Percentiles rank a stretch among this genome's conserved stretches.
Conservation (phyloP, 148 eudicot species). For the Euryodendron excelsum region DNA sequence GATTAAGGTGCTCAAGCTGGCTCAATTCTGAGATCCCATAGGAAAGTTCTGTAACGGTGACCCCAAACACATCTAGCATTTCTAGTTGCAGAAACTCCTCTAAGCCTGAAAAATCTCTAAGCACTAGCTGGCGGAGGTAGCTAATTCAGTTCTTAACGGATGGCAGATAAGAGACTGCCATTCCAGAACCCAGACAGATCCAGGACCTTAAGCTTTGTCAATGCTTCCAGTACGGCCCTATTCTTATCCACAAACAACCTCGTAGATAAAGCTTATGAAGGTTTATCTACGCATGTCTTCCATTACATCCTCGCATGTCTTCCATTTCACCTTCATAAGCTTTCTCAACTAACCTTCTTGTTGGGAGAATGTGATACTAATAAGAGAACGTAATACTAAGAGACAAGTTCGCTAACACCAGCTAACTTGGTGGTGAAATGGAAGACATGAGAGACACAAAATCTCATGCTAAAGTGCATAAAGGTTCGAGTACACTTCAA, state of each 20-base stretch:
- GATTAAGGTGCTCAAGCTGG: conserved; percentile 25
- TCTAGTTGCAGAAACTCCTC: not conserved
- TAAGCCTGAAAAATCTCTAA: conserved; percentile 20
- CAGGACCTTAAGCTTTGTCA: no score
- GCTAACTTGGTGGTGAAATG: no score
- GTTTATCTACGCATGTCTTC: no score
- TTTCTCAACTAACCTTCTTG: no score
- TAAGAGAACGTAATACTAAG: no score
- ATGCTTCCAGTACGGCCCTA: conserved; percentile 12
- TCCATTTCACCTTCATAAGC: no score
- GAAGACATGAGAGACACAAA: no score
- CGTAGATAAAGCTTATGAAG: conserved; percentile 21
- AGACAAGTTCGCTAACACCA: no score
- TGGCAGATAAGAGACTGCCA: conserved; percentile 12
- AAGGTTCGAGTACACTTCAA: no score
- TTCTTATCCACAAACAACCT: conserved; percentile 18
- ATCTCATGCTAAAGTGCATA: no score
- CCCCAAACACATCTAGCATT: not conserved
- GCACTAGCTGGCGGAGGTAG: conserved; percentile 16
- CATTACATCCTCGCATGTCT: no score
- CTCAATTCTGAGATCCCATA: conserved; percentile 21
- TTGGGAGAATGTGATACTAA: no score
- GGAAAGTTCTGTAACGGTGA: conserved; percentile 2
- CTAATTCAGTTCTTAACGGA: not conserved
- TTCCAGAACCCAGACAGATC: conserved; percentile 33